Evolutionary conservation across 1,284 basidiomycete genomes (phyloP).

Genomic region (Ganoderma lucidum): DNA sequence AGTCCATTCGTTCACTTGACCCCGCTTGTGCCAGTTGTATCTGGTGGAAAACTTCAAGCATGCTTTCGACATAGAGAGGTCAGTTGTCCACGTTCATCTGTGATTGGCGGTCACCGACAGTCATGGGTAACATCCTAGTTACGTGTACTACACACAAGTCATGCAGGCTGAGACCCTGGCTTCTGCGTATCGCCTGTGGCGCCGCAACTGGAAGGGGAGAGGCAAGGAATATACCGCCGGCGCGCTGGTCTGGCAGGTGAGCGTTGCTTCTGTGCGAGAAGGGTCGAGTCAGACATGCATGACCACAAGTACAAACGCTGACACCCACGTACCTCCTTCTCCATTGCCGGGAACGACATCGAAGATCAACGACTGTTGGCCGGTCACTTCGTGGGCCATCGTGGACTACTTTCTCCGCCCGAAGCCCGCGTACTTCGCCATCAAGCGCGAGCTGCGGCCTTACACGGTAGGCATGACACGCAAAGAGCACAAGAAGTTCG

Average conservation of each 20-base stretch:
- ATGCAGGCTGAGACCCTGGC: slow-evolving; percentile 73
- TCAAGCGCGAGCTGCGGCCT: slow-evolving; percentile 59
- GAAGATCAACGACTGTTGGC: slow-evolving; percentile 78
- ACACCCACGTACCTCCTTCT: neutral
- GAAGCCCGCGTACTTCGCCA: slow-evolving; percentile 66
- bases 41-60: slow-evolving; percentile 92
- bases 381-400: slow-evolving; percentile 74
- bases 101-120: slow-evolving; percentile 21
- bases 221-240: slow-evolving; percentile 68
- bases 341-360: neutral
- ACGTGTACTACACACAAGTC: slow-evolving; percentile 70
- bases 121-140: slow-evolving; percentile 43
- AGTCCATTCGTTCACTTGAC: slow-evolving; percentile 19
- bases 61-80: slow-evolving; percentile 85
- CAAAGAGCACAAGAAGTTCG: slow-evolving; percentile 69
- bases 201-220: slow-evolving; percentile 65
- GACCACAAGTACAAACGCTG: slow-evolving; percentile 12
- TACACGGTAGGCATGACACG: slow-evolving; percentile 85
- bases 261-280: slow-evolving; percentile 22
- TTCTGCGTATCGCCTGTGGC: slow-evolving; percentile 67
- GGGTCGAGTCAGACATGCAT: slow-evolving; percentile 13
- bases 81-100: slow-evolving; percentile 23
- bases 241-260: slow-evolving; percentile 60
- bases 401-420: slow-evolving; percentile 72
- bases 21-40: slow-evolving; percentile 62